Evolutionary conservation across 1,284 basidiomycete species (phyloP).

Genomic region (Fomitiporia mediterranea): DNA sequence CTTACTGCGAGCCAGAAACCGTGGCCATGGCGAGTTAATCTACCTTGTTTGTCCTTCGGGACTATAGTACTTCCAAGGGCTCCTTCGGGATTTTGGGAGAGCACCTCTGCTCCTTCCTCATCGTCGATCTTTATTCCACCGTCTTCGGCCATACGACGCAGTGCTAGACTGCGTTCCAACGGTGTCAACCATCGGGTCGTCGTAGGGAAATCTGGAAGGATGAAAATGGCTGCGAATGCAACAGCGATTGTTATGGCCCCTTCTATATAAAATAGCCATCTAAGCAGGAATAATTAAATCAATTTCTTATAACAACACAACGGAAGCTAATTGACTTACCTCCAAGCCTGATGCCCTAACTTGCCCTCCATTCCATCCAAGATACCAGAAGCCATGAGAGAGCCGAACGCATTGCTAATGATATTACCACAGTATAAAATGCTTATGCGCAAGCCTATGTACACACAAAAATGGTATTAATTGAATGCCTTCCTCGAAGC

Average conservation of each 20-base stretch:
- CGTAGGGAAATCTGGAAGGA: constrained; percentile 40
- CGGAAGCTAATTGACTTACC: constrained; percentile 13
- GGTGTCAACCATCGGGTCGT: constrained; percentile 26
- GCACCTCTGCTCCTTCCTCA: constrained; percentile 11
- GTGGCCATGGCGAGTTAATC: not conserved
- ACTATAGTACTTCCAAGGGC: not conserved
- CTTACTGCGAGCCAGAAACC: constrained; percentile 36
- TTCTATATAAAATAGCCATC: constrained; percentile 21
- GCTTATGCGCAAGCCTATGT: constrained; percentile 26
- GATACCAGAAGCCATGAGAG: constrained; percentile 36
- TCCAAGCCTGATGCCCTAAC: constrained; percentile 41
- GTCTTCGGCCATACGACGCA: constrained; percentile 41
- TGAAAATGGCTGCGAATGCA: constrained; percentile 26
- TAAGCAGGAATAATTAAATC: constrained; percentile 15
- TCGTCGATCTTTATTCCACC: constrained; percentile 33
- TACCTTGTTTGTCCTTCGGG: not conserved
- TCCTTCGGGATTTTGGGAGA: not conserved
- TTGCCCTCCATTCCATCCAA: constrained; percentile 42
- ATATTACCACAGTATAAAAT: constrained; percentile 45
- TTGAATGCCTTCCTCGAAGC: not conserved
- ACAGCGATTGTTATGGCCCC: constrained; percentile 15
- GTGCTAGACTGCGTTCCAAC: constrained; percentile 37
- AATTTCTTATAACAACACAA: not conserved
- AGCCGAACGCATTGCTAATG: constrained; percentile 49
- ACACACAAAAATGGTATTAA: constrained; percentile 15